Base-by-base conservation (phyloP, 2,329 filamentous ascomycete genomes). In the Aspergillus vadensis region DNA sequence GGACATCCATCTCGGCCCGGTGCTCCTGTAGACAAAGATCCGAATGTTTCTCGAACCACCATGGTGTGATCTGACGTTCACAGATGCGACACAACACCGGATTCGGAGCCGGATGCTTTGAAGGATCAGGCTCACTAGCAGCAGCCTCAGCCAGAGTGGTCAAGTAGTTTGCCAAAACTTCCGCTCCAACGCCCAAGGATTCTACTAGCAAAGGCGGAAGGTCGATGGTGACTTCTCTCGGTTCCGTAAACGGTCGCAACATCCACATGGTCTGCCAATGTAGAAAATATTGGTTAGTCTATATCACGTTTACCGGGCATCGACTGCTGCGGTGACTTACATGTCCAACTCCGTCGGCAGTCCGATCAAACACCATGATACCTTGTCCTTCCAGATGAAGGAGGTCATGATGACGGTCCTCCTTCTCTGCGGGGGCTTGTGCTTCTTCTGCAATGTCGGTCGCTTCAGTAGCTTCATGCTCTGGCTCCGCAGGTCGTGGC, bases 11-110 rank as follows among this genome's bases (percentile, higher is more conserved):
- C 74, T 99, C 95, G 0, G 95, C 94, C 55, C 91, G 89, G 73
- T 99, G 95, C 74, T 99, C 95, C 74, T 98, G 93, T 58, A 97
- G 82, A 72, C 95, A 99, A 19, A 98, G 81, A 70, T 99, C 96
- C 2, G 94, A 97, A 74, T 99, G 95, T 76, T 98, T 99, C 78
- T 99, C 95, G 69, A 99, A 99, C 96, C 95, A 99, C 95, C 95
- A 99, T 0, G 94, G 92, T 4, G 92, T 92, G 62, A 99, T 98
- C 64, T 97, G 92, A 57, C 95, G 91, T 74, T 99, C 95, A 76
- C 95, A 99, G 58, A 99, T 98, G 55, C 95, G 92, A 76, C 95
- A 99, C 15, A 99, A 85, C 4, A 98, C 90, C 0, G 92, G 91
- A 10, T 88, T 82, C 0, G 94, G 92, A 2, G 92, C 91, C 9